Conservation (phyloP, 1,139 yeast genomes). For the Blastobotrys petasosporus region DNA sequence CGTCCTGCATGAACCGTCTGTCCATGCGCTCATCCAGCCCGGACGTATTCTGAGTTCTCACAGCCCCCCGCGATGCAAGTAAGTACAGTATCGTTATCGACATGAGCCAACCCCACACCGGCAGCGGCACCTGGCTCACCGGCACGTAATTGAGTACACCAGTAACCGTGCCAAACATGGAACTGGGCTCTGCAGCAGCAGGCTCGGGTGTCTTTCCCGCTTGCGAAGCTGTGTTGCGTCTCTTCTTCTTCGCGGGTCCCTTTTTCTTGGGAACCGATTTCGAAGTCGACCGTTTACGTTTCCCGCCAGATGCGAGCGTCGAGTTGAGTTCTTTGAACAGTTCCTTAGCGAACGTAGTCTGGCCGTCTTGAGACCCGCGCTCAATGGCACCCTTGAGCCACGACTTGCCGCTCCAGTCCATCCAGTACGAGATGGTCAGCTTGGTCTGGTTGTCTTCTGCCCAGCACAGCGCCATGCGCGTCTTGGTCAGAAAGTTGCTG, state of each 20-base stretch:
- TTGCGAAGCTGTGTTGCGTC: slow-evolving; percentile 25
- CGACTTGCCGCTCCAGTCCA: slow-evolving; percentile 90
- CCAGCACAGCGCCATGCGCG: slow-evolving; percentile 68
- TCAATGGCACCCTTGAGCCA: slow-evolving; percentile 92
- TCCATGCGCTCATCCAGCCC: slow-evolving; percentile 13
- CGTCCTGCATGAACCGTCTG: slow-evolving; percentile 41
- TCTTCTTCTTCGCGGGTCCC: slow-evolving; percentile 9
- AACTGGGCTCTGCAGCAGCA: neutral
- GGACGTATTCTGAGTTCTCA: slow-evolving; percentile 5
- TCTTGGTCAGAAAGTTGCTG: slow-evolving; percentile 64
- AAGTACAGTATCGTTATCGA: slow-evolving; percentile 16
- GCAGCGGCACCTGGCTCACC: slow-evolving; percentile 18
- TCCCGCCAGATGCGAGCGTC: slow-evolving; percentile 35
- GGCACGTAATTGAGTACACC: slow-evolving; percentile 12
- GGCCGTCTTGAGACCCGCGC: slow-evolving; percentile 89
- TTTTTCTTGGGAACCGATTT: neutral
- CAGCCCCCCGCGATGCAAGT: slow-evolving; percentile 19
- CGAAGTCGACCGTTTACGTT: slow-evolving; percentile 29
- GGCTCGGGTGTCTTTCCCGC: neutral
- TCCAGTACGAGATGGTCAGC: slow-evolving; percentile 55
- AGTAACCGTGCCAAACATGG: neutral
- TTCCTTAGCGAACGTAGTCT: slow-evolving; percentile 59
- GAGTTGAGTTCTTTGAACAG: slow-evolving; percentile 55
- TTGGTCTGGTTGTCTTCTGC: slow-evolving; percentile 62
- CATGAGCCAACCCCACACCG: slow-evolving; percentile 18